Conservation (phyloP, 768 basidiomycete species). For the Hericium alpestre region DNA sequence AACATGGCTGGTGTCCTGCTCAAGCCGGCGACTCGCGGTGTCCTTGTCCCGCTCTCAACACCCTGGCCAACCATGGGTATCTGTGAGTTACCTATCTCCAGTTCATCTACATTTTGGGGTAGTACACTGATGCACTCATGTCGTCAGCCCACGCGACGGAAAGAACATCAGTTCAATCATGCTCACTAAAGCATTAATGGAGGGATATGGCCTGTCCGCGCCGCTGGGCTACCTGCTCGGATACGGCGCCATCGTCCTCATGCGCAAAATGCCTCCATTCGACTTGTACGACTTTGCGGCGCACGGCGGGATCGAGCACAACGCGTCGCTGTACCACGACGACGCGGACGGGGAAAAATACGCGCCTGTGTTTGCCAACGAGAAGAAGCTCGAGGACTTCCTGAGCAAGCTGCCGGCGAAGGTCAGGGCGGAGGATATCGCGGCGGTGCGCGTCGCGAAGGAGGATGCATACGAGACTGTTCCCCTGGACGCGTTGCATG, state of each 20-base stretch:
- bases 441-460: slow-evolving; percentile 37
- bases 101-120: too few species aligned
- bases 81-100: slow-evolving; percentile 17
- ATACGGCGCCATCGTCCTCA: slow-evolving; percentile 15
- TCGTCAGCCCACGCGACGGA: slow-evolving; percentile 32
- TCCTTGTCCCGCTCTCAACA: slow-evolving; percentile 63
- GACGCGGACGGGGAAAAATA: slow-evolving; percentile 24
- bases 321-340: slow-evolving; percentile 54
- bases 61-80: slow-evolving; percentile 66
- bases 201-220: slow-evolving; percentile 45
- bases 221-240: slow-evolving; percentile 47
- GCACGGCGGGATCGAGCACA: slow-evolving; percentile 53
- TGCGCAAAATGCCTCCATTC: slow-evolving; percentile 21
- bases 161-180: slow-evolving; percentile 14
- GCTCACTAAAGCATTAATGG: not conserved
- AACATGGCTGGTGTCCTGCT: not conserved
- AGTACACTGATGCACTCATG: too few species aligned
- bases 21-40: slow-evolving; percentile 26
- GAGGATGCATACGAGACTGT: slow-evolving; percentile 19
- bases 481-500: slow-evolving; percentile 34
- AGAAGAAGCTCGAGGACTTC: slow-evolving; percentile 24
- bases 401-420: slow-evolving; percentile 24
- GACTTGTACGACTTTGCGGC: slow-evolving; percentile 42
- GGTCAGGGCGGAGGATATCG: slow-evolving; percentile 26
- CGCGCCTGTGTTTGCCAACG: slow-evolving; percentile 29